Evolutionary conservation across 1,284 basidiomycete genomes (phyloP), one percentile per base, ranked within the genome.

Genomic region (Marasmius sp.): DNA sequence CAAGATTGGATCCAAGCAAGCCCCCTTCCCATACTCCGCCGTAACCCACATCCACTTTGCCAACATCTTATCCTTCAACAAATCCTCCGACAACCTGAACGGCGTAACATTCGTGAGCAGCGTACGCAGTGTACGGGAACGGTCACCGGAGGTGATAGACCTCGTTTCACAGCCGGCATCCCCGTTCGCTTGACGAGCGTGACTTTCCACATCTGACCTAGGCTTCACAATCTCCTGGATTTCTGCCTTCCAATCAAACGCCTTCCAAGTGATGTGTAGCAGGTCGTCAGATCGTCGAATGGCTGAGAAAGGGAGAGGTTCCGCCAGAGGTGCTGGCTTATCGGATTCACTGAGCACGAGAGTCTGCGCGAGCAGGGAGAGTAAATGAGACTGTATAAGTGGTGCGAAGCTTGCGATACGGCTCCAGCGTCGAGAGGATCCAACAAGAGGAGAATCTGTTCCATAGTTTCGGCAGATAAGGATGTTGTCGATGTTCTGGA

Each of bases 301-400:
- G 78, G 77, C 64, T 86, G 81, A 0, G 70, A 61, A 52, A 90
- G 82, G 69, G 89, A 91, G 1, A 90, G 75, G 14, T 71, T 74
- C 4, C 86, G 80, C 89, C 89, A 91, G 53, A 91, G 71, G 57
- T 77, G 77, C 22, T 78, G 75, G 67, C 83, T 78, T n/a, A n/a
- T n/a, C n/a, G n/a, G n/a, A n/a, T n/a, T n/a, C n/a, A n/a, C n/a
- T n/a, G n/a, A n/a, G n/a, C n/a, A n/a, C n/a, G n/a, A n/a, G n/a
- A n/a, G n/a, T n/a, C n/a, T n/a, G n/a, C n/a, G n/a, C n/a, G n/a
- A n/a, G 18, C 69, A 68, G 0, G 78, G 68, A 57, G 75, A 65
- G 64, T 87, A 85, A 20, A 89, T 70, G 59, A 85, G 66, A 3
- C 66, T 64, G 62, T 75, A 70, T 57, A 83, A 77, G n/a, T 67